Evolutionary conservation across 1,139 yeast species (phyloP).

Genomic region (Debaryomycetaceae sp.): DNA sequence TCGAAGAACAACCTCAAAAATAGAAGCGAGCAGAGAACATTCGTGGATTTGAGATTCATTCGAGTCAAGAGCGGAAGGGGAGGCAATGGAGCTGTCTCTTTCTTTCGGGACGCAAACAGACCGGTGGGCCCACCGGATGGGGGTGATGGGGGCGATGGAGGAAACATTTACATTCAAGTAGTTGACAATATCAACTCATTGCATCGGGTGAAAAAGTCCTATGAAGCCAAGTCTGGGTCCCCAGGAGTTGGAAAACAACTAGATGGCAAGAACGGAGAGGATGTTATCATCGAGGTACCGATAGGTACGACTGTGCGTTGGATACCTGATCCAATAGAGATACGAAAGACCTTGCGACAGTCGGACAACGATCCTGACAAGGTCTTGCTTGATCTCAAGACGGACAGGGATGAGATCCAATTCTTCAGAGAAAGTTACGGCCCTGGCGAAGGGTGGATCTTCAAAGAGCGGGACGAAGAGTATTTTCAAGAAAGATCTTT

Average conservation of each 20-base stretch:
- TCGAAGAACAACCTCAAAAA: slow-evolving; percentile 28
- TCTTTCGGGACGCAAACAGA: slow-evolving; percentile 79
- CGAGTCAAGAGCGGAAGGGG: slow-evolving; percentile 78
- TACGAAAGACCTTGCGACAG: slow-evolving; percentile 33
- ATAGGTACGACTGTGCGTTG: slow-evolving; percentile 85
- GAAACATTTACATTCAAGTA: slow-evolving; percentile 79
- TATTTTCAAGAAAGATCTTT: slow-evolving; percentile 63
- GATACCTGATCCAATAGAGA: slow-evolving; percentile 71
- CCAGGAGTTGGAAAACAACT: slow-evolving; percentile 73
- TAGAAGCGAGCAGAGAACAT: slow-evolving; percentile 38
- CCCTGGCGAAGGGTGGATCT: slow-evolving; percentile 86
- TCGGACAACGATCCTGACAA: slow-evolving; percentile 26
- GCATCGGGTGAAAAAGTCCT: slow-evolving; percentile 63
- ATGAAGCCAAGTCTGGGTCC: slow-evolving; percentile 69
- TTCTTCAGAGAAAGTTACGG: slow-evolving; percentile 51
- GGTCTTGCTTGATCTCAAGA: slow-evolving; percentile 26
- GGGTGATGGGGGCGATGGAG: slow-evolving; percentile 97
- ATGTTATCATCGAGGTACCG: slow-evolving; percentile 79
- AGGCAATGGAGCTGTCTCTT: slow-evolving; percentile 85
- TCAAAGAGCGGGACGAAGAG: slow-evolving; percentile 69
- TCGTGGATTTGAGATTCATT: slow-evolving; percentile 63
- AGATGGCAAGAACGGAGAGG: slow-evolving; percentile 81
- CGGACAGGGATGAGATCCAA: slow-evolving; percentile 38
- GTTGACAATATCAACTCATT: slow-evolving; percentile 66
- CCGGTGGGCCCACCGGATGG: slow-evolving; percentile 96